Conservation (phyloP, 805 yeast species). For the Lachancea lanzarotensis region DNA sequence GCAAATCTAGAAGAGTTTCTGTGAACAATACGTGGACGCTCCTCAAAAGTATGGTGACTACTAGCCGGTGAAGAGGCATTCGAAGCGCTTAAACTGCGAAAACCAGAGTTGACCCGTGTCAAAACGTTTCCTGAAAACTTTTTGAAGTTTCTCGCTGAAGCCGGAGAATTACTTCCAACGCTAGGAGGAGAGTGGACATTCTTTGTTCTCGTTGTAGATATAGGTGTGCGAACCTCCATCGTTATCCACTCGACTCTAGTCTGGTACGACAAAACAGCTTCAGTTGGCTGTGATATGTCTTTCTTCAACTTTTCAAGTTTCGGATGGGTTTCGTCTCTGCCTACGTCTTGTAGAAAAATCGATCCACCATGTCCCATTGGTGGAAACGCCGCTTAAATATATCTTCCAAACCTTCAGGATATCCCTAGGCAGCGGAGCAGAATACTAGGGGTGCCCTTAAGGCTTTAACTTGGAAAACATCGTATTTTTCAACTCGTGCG, state of each 20-base stretch:
- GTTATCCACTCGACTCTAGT: background rate
- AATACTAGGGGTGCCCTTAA: background rate
- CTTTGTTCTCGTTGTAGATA: constrained; percentile 10
- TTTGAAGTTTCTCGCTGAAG: constrained; percentile 21
- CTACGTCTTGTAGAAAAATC: background rate
- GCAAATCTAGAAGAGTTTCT: background rate
- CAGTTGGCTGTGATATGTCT: too few relatives aligned
- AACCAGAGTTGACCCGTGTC: constrained; percentile 20
- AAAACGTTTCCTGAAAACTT: constrained; percentile 25
- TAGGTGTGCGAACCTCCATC: constrained; percentile 17
- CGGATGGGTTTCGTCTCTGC: background rate
- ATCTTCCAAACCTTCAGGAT: background rate
- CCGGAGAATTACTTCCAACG: constrained; percentile 13
- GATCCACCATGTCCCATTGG: too few relatives aligned
- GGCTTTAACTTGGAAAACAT: background rate
- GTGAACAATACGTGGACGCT: background rate
- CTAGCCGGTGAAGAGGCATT: constrained; percentile 25
- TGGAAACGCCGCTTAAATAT: background rate
- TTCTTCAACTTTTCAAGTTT: background rate
- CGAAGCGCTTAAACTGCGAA: constrained; percentile 17
- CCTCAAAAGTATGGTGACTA: constrained; percentile 3
- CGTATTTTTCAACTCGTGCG: background rate
- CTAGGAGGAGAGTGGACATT: constrained; percentile 33
- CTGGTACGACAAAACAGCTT: background rate
- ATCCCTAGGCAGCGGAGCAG: background rate